phyloP scores from a whole-genome alignment of 208 protist species.

The Tritrichomonas musculus region DNA sequence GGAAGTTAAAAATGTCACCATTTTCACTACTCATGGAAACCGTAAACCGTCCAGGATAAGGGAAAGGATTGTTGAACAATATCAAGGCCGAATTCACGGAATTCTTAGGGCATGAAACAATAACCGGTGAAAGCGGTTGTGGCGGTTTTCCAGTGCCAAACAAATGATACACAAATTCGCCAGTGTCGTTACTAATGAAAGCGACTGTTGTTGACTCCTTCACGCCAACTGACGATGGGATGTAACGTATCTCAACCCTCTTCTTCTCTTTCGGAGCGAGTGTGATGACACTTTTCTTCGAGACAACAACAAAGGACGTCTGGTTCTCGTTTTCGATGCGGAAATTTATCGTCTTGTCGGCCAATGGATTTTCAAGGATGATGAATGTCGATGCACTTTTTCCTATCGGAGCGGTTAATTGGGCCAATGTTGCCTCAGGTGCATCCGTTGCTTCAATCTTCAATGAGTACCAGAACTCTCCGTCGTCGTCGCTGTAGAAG shows the following conservation, averaged over 20 bases:
- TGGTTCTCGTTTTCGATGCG: background rate
- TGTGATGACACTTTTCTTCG: background rate
- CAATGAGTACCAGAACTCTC: background rate
- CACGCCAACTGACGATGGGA: background rate
- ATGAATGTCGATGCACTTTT: background rate
- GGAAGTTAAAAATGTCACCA: background rate
- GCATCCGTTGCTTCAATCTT: background rate
- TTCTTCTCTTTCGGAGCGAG: background rate
- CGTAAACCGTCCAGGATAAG: background rate
- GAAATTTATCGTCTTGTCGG: background rate
- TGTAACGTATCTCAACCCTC: background rate
- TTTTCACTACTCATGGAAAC: background rate
- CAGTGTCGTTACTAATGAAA: background rate
- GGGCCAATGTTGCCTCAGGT: background rate
- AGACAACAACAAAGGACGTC: background rate
- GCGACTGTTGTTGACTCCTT: background rate
- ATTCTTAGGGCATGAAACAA: background rate
- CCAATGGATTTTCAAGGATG: background rate
- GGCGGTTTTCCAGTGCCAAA: slow-evolving; percentile 2
- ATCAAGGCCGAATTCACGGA: background rate
- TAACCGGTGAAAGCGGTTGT: background rate
- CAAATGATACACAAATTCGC: background rate
- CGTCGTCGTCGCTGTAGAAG: background rate
- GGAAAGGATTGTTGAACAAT: slow-evolving; percentile 6
- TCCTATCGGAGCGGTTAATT: background rate